Evolutionary conservation across 306 rosid genomes (phyloP).

Genomic region (Parietaria judaica): DNA sequence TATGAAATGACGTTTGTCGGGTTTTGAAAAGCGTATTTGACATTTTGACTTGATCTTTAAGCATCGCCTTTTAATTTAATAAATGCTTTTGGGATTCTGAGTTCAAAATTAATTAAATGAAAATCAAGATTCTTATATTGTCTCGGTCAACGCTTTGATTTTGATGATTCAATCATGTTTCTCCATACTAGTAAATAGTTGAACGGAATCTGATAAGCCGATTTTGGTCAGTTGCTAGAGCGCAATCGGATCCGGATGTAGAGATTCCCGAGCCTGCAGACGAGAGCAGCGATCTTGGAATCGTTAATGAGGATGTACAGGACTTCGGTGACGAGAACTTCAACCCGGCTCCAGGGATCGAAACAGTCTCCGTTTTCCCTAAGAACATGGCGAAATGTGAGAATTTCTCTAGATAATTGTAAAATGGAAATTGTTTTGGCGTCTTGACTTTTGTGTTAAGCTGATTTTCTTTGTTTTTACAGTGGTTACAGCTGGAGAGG

Average conservation of each 20-base stretch:
- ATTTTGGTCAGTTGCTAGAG: slow-evolving; percentile 53
- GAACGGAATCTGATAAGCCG: neutral
- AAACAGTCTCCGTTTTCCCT: slow-evolving; percentile 63
- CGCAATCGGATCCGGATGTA: slow-evolving; percentile 47
- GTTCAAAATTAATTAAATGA: neutral
- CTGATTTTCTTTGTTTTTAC: slow-evolving; percentile 27
- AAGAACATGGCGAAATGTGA: slow-evolving; percentile 66
- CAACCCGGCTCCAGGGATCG: slow-evolving; percentile 69
- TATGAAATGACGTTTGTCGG: neutral
- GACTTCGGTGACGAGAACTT: slow-evolving; percentile 54
- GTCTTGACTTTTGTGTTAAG: slow-evolving; percentile 2
- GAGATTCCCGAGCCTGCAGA: slow-evolving; percentile 43
- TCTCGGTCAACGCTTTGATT: neutral
- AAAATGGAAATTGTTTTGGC: neutral
- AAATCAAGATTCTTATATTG: neutral
- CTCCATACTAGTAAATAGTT: neutral
- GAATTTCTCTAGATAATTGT: slow-evolving; percentile 3
- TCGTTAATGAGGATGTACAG: slow-evolving; percentile 64
- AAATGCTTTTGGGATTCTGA: neutral
- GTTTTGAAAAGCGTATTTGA: neutral
- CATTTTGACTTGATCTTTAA: neutral
- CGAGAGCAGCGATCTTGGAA: slow-evolving; percentile 62
- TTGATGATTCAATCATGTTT: neutral
- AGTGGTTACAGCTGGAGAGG: slow-evolving; percentile 86
- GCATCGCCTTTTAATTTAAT: neutral